These are phyloP conservation scores for Cymbopogon flexuosus DNA, from an alignment of 202 grass and related monocot genomes.

Conservation along the genomic window DNA sequence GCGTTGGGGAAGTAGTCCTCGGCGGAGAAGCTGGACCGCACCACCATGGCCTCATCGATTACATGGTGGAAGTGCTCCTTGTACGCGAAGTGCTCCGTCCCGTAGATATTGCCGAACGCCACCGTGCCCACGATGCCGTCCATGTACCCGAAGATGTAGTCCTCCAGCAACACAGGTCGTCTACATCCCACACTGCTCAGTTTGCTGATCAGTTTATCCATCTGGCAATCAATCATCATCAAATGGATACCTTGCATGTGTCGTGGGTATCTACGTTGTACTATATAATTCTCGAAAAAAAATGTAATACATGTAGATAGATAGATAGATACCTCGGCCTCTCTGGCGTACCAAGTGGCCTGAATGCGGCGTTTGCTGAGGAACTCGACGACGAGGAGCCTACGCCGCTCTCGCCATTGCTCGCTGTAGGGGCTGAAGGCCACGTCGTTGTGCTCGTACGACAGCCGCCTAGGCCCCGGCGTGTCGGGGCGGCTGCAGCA, in stretches of 20 bases:
- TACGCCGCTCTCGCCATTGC: conserved; percentile 30
- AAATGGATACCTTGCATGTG: no score
- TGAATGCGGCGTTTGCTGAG: conserved; percentile 23
- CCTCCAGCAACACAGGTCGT: conserved; percentile 11
- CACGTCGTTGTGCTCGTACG: conserved; percentile 28
- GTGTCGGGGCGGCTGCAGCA: conserved; percentile 35
- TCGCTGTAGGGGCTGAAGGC: conserved; percentile 34
- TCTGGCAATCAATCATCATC: background rate
- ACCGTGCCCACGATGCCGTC: conserved; percentile 37
- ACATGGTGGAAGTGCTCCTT: background rate
- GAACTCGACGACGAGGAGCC: conserved; percentile 32
- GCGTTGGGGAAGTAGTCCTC: conserved; percentile 33
- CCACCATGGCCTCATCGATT: conserved; percentile 18
- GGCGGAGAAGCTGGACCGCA: background rate
- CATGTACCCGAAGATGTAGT: conserved; percentile 27
- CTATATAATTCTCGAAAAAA: no score
- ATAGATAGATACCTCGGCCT: conserved; percentile 8
- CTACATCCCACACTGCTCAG: background rate
- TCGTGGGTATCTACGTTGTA: no score
- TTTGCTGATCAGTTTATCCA: background rate
- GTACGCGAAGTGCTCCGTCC: conserved; percentile 17
- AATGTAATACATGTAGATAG: no score
- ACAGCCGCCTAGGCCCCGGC: conserved; percentile 2
- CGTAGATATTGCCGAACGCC: conserved; percentile 38
- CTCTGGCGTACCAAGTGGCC: background rate